These are phyloP conservation scores for Areca catechu DNA, from an alignment of 176 grass and related monocot species.

Conservation along the genomic window DNA sequence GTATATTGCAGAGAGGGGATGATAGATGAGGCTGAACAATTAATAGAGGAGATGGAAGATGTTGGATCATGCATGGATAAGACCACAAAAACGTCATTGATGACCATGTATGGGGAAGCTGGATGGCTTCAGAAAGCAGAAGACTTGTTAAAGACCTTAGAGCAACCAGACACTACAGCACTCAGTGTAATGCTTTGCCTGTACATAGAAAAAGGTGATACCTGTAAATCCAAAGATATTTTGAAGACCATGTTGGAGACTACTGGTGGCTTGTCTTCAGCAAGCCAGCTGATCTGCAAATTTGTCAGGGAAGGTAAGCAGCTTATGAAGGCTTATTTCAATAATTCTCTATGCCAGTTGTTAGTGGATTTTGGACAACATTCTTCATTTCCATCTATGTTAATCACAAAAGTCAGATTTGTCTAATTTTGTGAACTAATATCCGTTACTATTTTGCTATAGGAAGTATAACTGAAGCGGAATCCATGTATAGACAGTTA, in stretches of 20 bases:
- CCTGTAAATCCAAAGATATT: conserved; percentile 20
- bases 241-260: conserved; percentile 49
- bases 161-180: conserved; percentile 21
- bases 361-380: conserved; percentile 8
- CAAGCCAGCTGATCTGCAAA: conserved; percentile 61
- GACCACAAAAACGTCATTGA: conserved; percentile 29
- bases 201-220: conserved; percentile 25
- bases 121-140: conserved; percentile 36
- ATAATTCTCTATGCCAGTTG: too few relatives aligned
- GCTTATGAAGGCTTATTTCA: neutral
- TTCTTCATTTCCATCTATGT: neutral
- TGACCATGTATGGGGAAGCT: conserved; percentile 50
- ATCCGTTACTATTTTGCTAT: conserved; percentile 30
- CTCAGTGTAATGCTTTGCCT: conserved; percentile 24
- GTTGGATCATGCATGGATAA: conserved; percentile 26
- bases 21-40: conserved; percentile 36
- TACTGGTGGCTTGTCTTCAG: conserved; percentile 30
- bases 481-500: conserved; percentile 48
- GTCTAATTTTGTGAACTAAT: too few relatives aligned
- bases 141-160: conserved; percentile 24
- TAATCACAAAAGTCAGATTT: too few relatives aligned
- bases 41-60: conserved; percentile 49
- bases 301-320: conserved; percentile 70
- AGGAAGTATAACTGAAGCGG: conserved; percentile 48
- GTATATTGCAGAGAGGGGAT: conserved; percentile 57